Conservation (phyloP, 371 early-diverging fungal species). For the Conidiobolus incongruus region DNA sequence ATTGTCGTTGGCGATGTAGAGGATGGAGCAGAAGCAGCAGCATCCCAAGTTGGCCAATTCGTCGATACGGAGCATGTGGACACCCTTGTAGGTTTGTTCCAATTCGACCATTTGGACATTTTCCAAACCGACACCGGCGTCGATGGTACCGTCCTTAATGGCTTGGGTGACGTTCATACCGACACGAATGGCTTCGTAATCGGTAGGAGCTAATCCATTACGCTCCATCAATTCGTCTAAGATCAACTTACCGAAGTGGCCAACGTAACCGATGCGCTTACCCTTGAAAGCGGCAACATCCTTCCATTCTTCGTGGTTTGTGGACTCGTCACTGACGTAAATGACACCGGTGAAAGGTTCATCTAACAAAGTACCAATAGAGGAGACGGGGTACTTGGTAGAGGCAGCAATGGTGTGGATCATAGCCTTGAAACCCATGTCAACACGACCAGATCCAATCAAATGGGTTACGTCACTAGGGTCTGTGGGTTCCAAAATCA, state of each 20-base stretch:
- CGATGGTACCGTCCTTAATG: conserved; percentile 28
- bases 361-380: conserved; percentile 36
- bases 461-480: conserved; percentile 40
- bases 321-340: conserved; percentile 21
- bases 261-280: conserved; percentile 35
- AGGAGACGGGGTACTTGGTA: conserved; percentile 33
- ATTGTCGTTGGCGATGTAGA: conserved; percentile 35
- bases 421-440: conserved; percentile 43
- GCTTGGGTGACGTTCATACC: conserved; percentile 42
- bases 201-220: conserved; percentile 29
- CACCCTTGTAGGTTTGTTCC: conserved; percentile 38
- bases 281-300: conserved; percentile 26
- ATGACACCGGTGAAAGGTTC: conserved; percentile 42
- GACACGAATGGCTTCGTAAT: conserved; percentile 33
- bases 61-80: conserved; percentile 38
- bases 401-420: conserved; percentile 45
- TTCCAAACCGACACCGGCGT: conserved; percentile 48
- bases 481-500: conserved; percentile 35
- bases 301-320: conserved; percentile 22
- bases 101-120: conserved; percentile 40
- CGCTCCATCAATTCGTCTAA: conserved; percentile 31
- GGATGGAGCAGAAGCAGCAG: conserved; percentile 40
- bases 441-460: conserved; percentile 34
- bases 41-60: conserved; percentile 36
- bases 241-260: conserved; percentile 41